Evolutionary conservation across 306 rosid species (phyloP), one percentile per base, ranked within the genome.

Genomic region (Crotalaria pallida): DNA sequence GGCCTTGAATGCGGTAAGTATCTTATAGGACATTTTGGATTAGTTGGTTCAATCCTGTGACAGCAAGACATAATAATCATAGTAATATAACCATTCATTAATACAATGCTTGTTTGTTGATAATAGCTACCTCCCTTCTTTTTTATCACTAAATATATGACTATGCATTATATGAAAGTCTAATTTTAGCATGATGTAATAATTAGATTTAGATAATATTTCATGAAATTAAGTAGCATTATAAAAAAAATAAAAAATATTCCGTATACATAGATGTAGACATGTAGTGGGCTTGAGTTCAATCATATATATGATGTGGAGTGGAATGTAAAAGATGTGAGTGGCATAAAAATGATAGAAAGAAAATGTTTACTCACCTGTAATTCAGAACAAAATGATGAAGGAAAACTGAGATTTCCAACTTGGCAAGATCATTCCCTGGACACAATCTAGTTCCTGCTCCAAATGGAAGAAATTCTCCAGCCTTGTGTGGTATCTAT

Each of bases 391-490:
- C 87, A 61, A 84, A 90, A 65, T 88, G 76, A 26, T 90, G 96
- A 43, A 90, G 94, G 64, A 88, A 90, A 47, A 88, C 77, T 2
- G 86, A 50, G 67, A 90, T 73, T 86, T 90, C 96, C 31, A 88
- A 10, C 81, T 90, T 77, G n/a, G 81, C 81, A 29, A 77, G 81
- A 47, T 77, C 81, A 77, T 77, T 77, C 7, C 81, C 81, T 0
- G 95, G 96, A 51, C 96, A 90, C 61, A 86, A 17, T 38, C 89
- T 86, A 74, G 77, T 82, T 80, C 96, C 96, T 40, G 81, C 92
- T 77, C 96, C 96, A 58, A 88, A 90, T 22, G 94, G 96, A 55
- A 90, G 84, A 62, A 90, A 90, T 27, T 84, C 81, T 36, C 87
- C 91, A 1, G 88, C 90, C 73, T 81, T 88, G 33, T 77, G 90